Evolutionary conservation across 2,329 filamentous ascomycete genomes (phyloP), one percentile per base, ranked within the genome.

Genomic region (Berkeleyomyces basicola): DNA sequence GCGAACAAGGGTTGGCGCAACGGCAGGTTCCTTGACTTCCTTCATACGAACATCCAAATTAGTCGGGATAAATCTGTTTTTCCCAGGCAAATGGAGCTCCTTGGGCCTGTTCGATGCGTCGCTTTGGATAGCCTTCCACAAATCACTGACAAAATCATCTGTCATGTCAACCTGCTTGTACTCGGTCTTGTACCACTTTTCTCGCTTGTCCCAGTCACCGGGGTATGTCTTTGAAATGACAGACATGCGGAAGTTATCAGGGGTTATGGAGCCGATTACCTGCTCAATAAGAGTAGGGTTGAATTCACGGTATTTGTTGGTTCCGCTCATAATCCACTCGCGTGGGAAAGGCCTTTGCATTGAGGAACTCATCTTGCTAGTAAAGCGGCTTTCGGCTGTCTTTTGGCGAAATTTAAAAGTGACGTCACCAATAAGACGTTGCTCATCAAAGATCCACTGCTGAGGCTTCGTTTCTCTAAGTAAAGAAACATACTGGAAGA

Each of bases 111-210:
- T 78, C 33, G 78, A 75, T 0, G 79, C 73, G 0, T 81, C 75
- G 51, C 80, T 80, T 1, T 81, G 74, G 39, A 82, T 78, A 1
- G 89, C 88, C 65, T 79, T 74, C 61, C 81, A 78, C 65, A 96
- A 79, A 59, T 89, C 84, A 9, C 78, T 75, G 71, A 95, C 77
- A 68, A 96, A 85, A 16, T 90, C 84, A 11, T 79, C 71, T 0
- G 91, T 85, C 43, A 99, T 88, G 70, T 84, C 86, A 70, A 95
- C 87, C 40, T 85, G 80, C 66, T 84, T 88, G 74, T 96, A 95
- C 70, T 97, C 91, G 0, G 93, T 99, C 7, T 92, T 92, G 69
- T 99, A 99, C 93, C 93, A 99, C 71, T 91, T 90, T 76, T 99
- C 93, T 70, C 87, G 95, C 71, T 85, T 76, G 67, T 95, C 81